phyloP scores from a whole-genome alignment of 176 grass and related monocot genomes.

The Themeda triandra region DNA sequence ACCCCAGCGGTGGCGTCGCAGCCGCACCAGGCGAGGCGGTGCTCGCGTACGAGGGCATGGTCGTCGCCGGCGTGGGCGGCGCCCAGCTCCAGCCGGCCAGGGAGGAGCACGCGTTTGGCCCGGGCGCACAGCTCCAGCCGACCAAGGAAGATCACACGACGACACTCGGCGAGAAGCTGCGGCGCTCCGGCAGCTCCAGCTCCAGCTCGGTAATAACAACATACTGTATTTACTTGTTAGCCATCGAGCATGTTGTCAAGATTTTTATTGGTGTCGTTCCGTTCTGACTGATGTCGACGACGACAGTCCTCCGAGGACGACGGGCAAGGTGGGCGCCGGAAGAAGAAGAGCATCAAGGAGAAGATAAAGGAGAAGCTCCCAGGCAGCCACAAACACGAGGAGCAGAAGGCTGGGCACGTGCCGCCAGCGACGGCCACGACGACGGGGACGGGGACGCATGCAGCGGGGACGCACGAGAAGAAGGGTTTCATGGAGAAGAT shows the following conservation, averaged over 20 bases:
- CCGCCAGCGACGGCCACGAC: neutral
- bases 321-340: conserved; percentile 52
- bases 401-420: conserved; percentile 9
- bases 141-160: neutral
- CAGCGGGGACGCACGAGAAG: conserved; percentile 52
- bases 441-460: conserved; percentile 18
- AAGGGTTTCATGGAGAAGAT: conserved; percentile 84
- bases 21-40: neutral
- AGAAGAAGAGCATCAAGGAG: conserved; percentile 83
- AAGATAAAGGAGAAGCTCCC: conserved; percentile 89
- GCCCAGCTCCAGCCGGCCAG: neutral
- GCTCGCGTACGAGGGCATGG: conserved; percentile 8
- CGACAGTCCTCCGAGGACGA: conserved; percentile 64
- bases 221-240: neutral
- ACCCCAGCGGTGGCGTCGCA: neutral
- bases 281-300: neutral
- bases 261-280: neutral
- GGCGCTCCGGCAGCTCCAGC: conserved; percentile 46
- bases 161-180: conserved; percentile 38
- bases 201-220: conserved; percentile 54
- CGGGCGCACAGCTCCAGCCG: neutral
- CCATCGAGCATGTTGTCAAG: neutral
- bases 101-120: neutral
- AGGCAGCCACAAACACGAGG: conserved; percentile 43
- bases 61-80: neutral